Percentiles rank a stretch among this genome's conserved stretches.
Evolutionary conservation across 768 basidiomycete species (phyloP).

Genomic region (Termitomyces sp.): DNA sequence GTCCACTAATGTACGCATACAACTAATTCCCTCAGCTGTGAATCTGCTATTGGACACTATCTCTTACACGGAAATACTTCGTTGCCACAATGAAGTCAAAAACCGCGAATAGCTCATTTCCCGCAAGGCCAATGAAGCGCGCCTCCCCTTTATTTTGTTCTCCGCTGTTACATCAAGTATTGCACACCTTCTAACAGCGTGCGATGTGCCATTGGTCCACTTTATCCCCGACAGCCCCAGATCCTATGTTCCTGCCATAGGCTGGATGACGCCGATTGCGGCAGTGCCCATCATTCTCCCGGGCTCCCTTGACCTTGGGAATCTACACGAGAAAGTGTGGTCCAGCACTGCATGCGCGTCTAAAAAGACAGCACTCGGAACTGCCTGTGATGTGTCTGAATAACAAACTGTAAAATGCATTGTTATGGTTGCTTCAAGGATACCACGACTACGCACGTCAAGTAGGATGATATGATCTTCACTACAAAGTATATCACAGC

Average conservation of each 20-base stretch:
- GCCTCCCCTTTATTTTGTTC: background rate
- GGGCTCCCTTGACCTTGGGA: background rate
- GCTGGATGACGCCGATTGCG: background rate
- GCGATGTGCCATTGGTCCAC: slow-evolving; percentile 20
- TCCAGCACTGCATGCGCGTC: background rate
- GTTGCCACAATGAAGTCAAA: slow-evolving; percentile 3
- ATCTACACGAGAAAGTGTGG: background rate
- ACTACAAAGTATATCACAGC: background rate
- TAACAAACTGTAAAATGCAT: background rate
- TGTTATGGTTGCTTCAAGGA: background rate
- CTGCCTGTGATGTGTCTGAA: background rate
- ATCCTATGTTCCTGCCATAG: background rate
- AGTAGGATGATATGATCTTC: background rate
- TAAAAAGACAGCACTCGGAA: background rate
- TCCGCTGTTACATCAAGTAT: slow-evolving; percentile 7
- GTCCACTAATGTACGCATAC: background rate
- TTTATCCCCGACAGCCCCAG: background rate
- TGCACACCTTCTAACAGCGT: slow-evolving; percentile 15
- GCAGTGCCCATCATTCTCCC: background rate
- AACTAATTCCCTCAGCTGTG: slow-evolving; percentile 6
- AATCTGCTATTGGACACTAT: slow-evolving; percentile 10
- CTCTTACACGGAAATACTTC: background rate
- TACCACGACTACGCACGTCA: background rate
- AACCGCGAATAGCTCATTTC: slow-evolving; percentile 27
- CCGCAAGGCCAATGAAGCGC: slow-evolving; percentile 18